Conservation (phyloP, 768 basidiomycete genomes). For the Butyriboletus loyo region DNA sequence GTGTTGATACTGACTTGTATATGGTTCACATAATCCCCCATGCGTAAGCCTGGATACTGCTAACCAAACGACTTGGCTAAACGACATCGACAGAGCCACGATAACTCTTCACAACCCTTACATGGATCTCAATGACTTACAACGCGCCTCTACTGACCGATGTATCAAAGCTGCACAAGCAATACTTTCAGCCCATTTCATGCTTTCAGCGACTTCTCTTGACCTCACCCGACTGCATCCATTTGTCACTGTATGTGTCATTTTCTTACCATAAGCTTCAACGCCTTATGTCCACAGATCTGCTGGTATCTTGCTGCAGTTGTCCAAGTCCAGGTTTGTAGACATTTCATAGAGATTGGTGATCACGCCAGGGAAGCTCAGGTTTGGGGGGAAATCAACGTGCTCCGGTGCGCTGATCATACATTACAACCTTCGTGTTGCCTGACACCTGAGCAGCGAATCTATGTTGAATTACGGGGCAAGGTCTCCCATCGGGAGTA, state of each 20-base stretch:
- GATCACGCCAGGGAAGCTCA: slow-evolving; percentile 70
- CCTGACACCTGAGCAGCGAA: slow-evolving; percentile 44
- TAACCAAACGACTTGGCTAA: slow-evolving; percentile 5
- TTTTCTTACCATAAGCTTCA: slow-evolving; percentile 7
- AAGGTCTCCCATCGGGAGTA: slow-evolving; percentile 81
- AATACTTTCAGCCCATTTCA: slow-evolving; percentile 74
- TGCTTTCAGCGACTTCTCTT: slow-evolving; percentile 76
- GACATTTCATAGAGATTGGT: slow-evolving; percentile 79
- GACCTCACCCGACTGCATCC: slow-evolving; percentile 80
- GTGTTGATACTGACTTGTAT: slow-evolving; percentile 78
- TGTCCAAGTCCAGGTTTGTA: slow-evolving; percentile 82
- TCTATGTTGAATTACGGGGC: slow-evolving; percentile 82
- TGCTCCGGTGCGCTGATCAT: slow-evolving; percentile 55
- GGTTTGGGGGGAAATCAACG: slow-evolving; percentile 87
- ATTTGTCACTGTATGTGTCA: slow-evolving; percentile 66
- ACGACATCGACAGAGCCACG: slow-evolving; percentile 54
- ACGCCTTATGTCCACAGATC: slow-evolving; percentile 46
- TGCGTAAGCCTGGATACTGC: slow-evolving; percentile 50
- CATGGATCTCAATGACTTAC: slow-evolving; percentile 67
- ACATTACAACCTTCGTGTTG: not conserved
- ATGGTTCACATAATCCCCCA: slow-evolving; percentile 86
- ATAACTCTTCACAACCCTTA: slow-evolving; percentile 87
- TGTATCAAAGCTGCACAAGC: slow-evolving; percentile 73
- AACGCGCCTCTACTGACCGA: slow-evolving; percentile 61
- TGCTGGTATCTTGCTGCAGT: slow-evolving; percentile 92